Evolutionary conservation across 2,329 filamentous ascomycete species (phyloP).

Genomic region (Beauveria scarabaeidicola): DNA sequence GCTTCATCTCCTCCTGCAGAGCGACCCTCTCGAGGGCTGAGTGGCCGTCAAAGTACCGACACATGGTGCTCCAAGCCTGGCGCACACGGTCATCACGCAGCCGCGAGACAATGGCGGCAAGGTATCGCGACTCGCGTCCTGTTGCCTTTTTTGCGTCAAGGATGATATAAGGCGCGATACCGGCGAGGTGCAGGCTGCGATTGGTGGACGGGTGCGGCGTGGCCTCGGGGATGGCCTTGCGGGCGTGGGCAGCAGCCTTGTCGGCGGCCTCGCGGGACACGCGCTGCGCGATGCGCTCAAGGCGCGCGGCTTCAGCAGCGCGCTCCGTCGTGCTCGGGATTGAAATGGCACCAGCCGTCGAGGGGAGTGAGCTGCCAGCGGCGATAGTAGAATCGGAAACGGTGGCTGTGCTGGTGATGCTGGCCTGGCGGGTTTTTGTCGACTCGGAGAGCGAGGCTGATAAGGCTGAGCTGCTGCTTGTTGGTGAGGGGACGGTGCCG

Average conservation of each 20-base stretch:
- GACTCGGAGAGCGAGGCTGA: constrained; percentile 1
- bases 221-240: constrained; percentile 37
- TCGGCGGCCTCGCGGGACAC: constrained; percentile 47
- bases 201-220: constrained; percentile 51
- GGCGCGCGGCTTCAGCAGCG: constrained; percentile 52
- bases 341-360: constrained; percentile 16
- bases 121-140: constrained; percentile 66
- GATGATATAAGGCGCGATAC: constrained; percentile 58
- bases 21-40: constrained; percentile 80
- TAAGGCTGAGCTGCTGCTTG: not conserved
- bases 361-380: constrained; percentile 10
- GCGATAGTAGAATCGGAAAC: not conserved
- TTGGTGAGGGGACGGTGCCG: constrained; percentile 12
- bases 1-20: constrained; percentile 76
- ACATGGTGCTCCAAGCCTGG: constrained; percentile 62
- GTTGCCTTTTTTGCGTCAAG: constrained; percentile 71
- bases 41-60: constrained; percentile 81
- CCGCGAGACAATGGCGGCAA: constrained; percentile 49
- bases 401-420: constrained; percentile 12
- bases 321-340: constrained; percentile 41
- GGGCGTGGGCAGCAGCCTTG: constrained; percentile 46
- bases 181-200: constrained; percentile 46
- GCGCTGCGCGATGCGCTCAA: constrained; percentile 49
- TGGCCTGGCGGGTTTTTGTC: constrained; percentile 15
- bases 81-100: constrained; percentile 50